phyloP scores from a whole-genome alignment of 2,329 filamentous ascomycete species.

The Clonostachys rhizophaga region DNA sequence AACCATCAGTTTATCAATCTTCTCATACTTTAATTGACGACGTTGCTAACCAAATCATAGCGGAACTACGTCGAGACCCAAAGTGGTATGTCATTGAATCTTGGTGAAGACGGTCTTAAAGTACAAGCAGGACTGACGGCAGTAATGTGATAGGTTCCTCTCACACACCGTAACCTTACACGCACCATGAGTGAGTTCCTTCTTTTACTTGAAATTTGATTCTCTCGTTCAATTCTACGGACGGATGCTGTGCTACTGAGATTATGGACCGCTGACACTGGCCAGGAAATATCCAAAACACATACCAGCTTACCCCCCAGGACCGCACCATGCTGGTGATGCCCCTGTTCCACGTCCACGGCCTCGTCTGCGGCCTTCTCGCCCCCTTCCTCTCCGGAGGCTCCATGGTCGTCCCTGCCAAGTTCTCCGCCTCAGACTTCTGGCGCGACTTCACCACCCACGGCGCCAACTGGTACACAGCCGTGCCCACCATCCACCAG shows the following conservation, averaged over 20 bases:
- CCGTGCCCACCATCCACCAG: slow-evolving; percentile 89
- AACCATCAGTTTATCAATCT: background rate
- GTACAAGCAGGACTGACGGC: too few relatives aligned
- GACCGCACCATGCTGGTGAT: slow-evolving; percentile 86
- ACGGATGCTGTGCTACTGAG: background rate
- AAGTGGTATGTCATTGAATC: slow-evolving; percentile 54
- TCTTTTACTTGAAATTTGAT: slow-evolving; percentile 1
- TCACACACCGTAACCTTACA: slow-evolving; percentile 77
- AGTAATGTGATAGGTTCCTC: slow-evolving; percentile 50
- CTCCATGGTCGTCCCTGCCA: slow-evolving; percentile 72
- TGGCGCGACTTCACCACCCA: slow-evolving; percentile 73
- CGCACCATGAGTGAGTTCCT: slow-evolving; percentile 64
- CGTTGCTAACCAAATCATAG: slow-evolving; percentile 18
- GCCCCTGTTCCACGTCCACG: slow-evolving; percentile 88
- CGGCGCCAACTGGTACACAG: slow-evolving; percentile 86
- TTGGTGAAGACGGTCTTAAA: background rate
- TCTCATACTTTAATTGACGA: slow-evolving; percentile 12
- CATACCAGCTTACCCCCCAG: slow-evolving; percentile 64
- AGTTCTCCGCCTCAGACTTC: slow-evolving; percentile 80
- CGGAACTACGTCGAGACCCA: slow-evolving; percentile 80
- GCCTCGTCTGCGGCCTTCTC: slow-evolving; percentile 78
- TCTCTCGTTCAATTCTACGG: background rate
- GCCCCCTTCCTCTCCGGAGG: slow-evolving; percentile 72
- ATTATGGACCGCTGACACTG: background rate
- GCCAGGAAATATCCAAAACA: slow-evolving; percentile 69